Evolutionary conservation across 805 yeast genomes (phyloP).

Genomic region (Metschnikowia aberdeeniae): DNA sequence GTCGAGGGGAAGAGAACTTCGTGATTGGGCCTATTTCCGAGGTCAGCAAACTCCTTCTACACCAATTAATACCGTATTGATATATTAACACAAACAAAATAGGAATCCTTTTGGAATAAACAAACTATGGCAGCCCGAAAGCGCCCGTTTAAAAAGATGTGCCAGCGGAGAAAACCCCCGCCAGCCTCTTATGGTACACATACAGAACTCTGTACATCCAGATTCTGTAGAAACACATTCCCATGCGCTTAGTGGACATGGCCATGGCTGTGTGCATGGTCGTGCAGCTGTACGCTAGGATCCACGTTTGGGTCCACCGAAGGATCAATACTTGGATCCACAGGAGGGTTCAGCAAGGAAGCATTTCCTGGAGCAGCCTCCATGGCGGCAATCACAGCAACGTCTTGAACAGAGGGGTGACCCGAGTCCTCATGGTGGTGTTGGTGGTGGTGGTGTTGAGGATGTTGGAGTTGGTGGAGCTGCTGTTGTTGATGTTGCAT

Average conservation of each 20-base stretch:
- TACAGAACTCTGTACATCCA: conserved; percentile 1
- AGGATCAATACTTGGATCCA: conserved; percentile 32
- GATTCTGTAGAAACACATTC: conserved; percentile 1
- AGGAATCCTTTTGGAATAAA: conserved; percentile 5
- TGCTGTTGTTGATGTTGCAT: conserved; percentile 22
- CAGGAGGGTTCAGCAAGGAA: conserved; percentile 26
- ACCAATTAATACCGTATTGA: background rate
- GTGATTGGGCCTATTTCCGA: too few species aligned
- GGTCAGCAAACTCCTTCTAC: background rate
- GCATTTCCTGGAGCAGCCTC: conserved; percentile 31
- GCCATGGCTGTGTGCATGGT: conserved; percentile 31
- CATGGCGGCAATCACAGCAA: conserved; percentile 42
- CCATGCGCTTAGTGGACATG: conserved; percentile 15
- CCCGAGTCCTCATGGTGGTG: conserved; percentile 22
- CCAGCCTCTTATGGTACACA: conserved; percentile 11
- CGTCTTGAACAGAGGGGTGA: conserved; percentile 35
- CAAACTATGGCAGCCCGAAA: conserved; percentile 3
- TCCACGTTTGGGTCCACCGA: conserved; percentile 43
- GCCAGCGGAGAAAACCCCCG: background rate
- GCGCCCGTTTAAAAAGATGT: conserved; percentile 1
- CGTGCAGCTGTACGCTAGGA: conserved; percentile 41
- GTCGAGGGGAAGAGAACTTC: too few species aligned
- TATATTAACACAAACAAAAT: conserved; percentile 6
- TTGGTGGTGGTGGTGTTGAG: conserved; percentile 23
- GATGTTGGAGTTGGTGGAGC: conserved; percentile 21